Evolutionary conservation across 2,329 filamentous ascomycete genomes (phyloP).

Genomic region (Pseudogymnoascus sp.): DNA sequence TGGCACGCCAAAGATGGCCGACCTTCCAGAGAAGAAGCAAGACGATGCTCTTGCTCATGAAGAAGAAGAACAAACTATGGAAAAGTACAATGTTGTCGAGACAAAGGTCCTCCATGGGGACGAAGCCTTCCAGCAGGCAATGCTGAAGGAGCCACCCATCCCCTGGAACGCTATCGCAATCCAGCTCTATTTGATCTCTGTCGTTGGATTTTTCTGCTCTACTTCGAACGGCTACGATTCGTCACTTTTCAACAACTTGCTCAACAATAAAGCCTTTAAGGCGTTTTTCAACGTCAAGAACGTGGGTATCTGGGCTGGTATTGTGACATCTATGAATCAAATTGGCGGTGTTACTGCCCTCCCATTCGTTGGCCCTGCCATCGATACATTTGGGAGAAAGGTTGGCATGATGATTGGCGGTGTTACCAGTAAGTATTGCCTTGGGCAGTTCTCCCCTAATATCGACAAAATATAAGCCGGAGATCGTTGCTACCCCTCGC

Average conservation of each 20-base stretch:
- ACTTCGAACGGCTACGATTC: conserved; percentile 48
- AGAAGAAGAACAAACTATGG: background rate
- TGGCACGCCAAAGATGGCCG: background rate
- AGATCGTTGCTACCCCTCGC: background rate
- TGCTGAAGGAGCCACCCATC: conserved; percentile 43
- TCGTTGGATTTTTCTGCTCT: conserved; percentile 42
- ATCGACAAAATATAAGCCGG: background rate
- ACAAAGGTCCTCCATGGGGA: conserved; percentile 41
- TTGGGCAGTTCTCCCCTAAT: background rate
- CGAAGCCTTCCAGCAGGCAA: conserved; percentile 47
- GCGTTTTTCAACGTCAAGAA: conserved; percentile 35
- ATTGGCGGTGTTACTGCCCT: conserved; percentile 42
- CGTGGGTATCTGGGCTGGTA: conserved; percentile 42
- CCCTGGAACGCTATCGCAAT: conserved; percentile 34
- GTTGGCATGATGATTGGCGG: conserved; percentile 41
- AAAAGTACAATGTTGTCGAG: background rate
- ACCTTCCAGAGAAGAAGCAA: background rate
- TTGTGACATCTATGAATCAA: conserved; percentile 45
- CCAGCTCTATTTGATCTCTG: conserved; percentile 38
- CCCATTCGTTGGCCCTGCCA: conserved; percentile 40
- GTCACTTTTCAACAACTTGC: conserved; percentile 42
- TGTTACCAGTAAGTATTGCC: conserved; percentile 30
- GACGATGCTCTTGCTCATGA: background rate
- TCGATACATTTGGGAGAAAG: conserved; percentile 41
- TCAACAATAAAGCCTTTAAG: conserved; percentile 36